Base-by-base conservation (phyloP, 345 rosid genomes). In the Turritis glabra region DNA sequence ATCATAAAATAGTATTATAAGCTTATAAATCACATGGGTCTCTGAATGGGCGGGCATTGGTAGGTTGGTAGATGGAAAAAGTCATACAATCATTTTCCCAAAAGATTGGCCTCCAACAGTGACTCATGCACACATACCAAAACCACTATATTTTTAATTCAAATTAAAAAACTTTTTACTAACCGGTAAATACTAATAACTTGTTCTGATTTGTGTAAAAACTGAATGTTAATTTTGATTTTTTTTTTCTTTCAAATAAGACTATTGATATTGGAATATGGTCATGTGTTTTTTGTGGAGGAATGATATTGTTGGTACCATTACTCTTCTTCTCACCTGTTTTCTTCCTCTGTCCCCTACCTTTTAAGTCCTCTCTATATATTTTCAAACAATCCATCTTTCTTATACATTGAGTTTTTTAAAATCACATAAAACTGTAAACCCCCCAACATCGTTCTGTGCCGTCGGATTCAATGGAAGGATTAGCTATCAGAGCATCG, bases 1-100 rank as follows among this genome's bases (percentile, higher is more conserved):
- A 47, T 41, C 15, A 64, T 29, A 51, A 51, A 40, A 5, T 5
- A 13, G 10, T 40, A 51, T 18, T 65, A 46, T 52, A 33, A 32
- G 19, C 67, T 64, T 26, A 29, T 0, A 56, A 64, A 64, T 71
- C 80, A 77, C 80, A 77, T 77, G 80, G 68, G 67, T 56, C 27
- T 64, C 22, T 4, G 63, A 48, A 37, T 47, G 59, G 3, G 35
- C 23, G 56, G 2, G 40, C 27, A 38, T 64, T 76, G 80, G 73
- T 77, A 77, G 80, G 80, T 77, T 77, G 80, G 80, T 77, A 71
- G 80, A 71, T 40, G 32, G 47, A 37, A 55, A 56, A 70, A 71
- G 46, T 14, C 52, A 26, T 22, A 19, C 58, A 56, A 47, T 56
- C 72, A 40, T 71, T 69, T 69, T 64, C 68, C 80, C 35, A 77